A percentile compares a stretch with the other conserved stretches of the same genome.
Evolutionary conservation across 805 yeast genomes (phyloP).

Genomic region (Yamadazyma sp.): DNA sequence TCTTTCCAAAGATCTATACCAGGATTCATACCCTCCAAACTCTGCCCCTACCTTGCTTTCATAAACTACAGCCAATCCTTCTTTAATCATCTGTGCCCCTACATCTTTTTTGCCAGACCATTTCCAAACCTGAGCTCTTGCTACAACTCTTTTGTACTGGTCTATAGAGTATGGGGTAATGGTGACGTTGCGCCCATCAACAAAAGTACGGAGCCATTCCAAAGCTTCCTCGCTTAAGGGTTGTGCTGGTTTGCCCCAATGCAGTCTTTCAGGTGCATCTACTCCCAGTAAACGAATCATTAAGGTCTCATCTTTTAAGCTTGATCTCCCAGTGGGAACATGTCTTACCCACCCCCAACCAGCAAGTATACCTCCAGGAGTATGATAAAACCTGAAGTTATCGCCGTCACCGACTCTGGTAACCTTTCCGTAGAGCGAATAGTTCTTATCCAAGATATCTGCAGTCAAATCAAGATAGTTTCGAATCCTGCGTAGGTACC

Average conservation of each 20-base stretch:
- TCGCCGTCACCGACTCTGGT: slow-evolving; percentile 96
- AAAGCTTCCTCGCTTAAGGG: slow-evolving; percentile 84
- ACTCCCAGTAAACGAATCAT: slow-evolving; percentile 86
- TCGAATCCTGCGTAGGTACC: slow-evolving; percentile 34
- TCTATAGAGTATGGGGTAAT: slow-evolving; percentile 80
- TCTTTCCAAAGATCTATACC: slow-evolving; percentile 59
- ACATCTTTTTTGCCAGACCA: slow-evolving; percentile 69
- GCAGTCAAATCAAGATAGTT: slow-evolving; percentile 41
- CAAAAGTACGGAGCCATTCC: slow-evolving; percentile 64
- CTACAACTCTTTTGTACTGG: slow-evolving; percentile 88
- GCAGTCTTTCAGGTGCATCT: slow-evolving; percentile 95
- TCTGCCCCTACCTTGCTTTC: slow-evolving; percentile 82
- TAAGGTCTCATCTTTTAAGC: slow-evolving; percentile 64
- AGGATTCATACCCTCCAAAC: slow-evolving; percentile 72
- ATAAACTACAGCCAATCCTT: slow-evolving; percentile 85
- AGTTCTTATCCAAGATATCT: slow-evolving; percentile 27
- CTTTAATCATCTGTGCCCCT: slow-evolving; percentile 80
- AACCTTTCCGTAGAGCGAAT: slow-evolving; percentile 59
- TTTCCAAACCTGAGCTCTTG: slow-evolving; percentile 64
- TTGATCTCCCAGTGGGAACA: slow-evolving; percentile 53
- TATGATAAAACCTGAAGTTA: slow-evolving; percentile 86
- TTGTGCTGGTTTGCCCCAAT: slow-evolving; percentile 92
- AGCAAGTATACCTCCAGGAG: slow-evolving; percentile 83
- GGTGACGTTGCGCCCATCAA: slow-evolving; percentile 66
- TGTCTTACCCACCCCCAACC: slow-evolving; percentile 94